Evolutionary conservation across 2,329 filamentous ascomycete genomes (phyloP).

Genomic region (Xylariales sp.): DNA sequence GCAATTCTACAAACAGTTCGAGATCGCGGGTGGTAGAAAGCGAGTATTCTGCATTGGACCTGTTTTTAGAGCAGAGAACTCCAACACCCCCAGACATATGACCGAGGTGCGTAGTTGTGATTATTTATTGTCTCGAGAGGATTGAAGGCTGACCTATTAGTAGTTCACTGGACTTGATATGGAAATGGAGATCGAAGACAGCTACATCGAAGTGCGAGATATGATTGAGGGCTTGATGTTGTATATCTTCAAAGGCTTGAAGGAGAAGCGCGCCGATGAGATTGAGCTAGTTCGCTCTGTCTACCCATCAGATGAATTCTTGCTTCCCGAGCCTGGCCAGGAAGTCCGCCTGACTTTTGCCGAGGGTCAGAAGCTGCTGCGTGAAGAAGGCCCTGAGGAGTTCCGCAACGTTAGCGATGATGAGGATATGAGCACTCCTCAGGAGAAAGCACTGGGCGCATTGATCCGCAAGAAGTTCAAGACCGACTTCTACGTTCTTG

Average conservation of each 20-base stretch:
- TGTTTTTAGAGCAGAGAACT: constrained; percentile 83
- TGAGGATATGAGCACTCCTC: constrained; percentile 75
- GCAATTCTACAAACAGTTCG: constrained; percentile 83
- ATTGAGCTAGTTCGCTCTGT: constrained; percentile 68
- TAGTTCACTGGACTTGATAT: constrained; percentile 82
- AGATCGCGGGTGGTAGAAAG: constrained; percentile 68
- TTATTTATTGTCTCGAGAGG: background rate
- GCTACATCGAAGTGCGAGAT: constrained; percentile 70
- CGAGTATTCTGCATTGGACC: constrained; percentile 71
- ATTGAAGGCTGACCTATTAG: background rate
- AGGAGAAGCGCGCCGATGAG: constrained; percentile 62
- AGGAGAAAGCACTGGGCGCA: constrained; percentile 84
- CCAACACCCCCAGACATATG: constrained; percentile 79
- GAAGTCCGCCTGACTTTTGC: constrained; percentile 74
- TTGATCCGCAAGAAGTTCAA: constrained; percentile 84
- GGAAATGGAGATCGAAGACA: constrained; percentile 81
- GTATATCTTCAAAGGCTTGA: constrained; percentile 73
- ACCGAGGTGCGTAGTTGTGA: constrained; percentile 52
- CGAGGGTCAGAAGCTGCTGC: constrained; percentile 72
- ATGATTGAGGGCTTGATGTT: constrained; percentile 72
- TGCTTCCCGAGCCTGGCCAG: constrained; percentile 69
- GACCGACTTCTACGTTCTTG: constrained; percentile 94
- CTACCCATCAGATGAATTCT: constrained; percentile 74
- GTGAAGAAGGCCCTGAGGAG: constrained; percentile 67
- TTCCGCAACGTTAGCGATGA: constrained; percentile 66